Evolutionary conservation across 108 stramenopile species (phyloP).

Genomic region (Stephanodiscus minutulus): DNA sequence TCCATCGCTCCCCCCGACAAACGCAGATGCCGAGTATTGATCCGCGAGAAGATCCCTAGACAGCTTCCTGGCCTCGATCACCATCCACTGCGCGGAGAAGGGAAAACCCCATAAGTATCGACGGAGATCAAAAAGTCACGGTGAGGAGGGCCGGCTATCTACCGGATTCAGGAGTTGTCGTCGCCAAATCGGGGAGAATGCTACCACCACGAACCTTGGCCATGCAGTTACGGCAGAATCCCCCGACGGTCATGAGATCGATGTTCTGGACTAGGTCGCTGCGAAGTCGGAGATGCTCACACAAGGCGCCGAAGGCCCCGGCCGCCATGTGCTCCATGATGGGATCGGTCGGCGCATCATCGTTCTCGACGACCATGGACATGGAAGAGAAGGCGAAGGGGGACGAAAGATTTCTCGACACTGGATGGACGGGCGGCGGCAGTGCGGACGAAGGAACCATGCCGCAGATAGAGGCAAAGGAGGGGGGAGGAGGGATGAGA

Average conservation of each 20-base stretch:
- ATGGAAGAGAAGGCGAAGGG: conserved; percentile 17
- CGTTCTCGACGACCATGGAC: neutral
- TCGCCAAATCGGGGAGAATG: neutral
- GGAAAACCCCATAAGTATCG: neutral
- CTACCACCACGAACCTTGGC: conserved; percentile 39
- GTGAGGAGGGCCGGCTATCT: neutral
- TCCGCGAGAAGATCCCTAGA: conserved; percentile 26
- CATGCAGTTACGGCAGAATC: conserved; percentile 73
- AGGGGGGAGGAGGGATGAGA: no score
- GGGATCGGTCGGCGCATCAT: conserved; percentile 19
- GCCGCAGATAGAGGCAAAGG: no score
- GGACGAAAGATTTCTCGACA: neutral
- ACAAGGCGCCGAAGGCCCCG: conserved; percentile 72
- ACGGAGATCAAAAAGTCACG: neutral
- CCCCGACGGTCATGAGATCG: conserved; percentile 60
- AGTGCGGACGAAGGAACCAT: no score
- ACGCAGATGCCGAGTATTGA: neutral
- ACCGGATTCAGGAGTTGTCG: neutral
- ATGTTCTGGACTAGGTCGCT: conserved; percentile 85
- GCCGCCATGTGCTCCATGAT: conserved; percentile 65
- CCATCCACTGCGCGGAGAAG: conserved; percentile 50
- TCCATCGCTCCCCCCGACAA: conserved; percentile 11
- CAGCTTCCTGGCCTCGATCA: conserved; percentile 46
- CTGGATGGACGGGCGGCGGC: no score
- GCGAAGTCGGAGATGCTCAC: conserved; percentile 66